Evolutionary conservation across 768 basidiomycete genomes (phyloP), one percentile per base, ranked within the genome.

Genomic region (Russula brevipes): DNA sequence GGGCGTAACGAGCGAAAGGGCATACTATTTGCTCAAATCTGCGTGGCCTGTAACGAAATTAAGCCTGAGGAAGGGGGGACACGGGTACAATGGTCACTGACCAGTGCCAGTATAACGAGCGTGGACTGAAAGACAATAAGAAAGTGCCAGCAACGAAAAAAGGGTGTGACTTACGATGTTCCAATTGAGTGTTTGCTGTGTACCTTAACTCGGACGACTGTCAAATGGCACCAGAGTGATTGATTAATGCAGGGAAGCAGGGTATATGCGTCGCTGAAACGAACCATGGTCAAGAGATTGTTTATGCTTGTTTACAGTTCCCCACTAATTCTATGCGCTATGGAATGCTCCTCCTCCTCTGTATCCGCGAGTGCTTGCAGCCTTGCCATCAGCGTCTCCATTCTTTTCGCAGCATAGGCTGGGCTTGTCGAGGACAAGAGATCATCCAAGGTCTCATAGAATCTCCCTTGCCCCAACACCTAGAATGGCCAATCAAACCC

Each of bases 101-200:
- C 91, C 94, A 44, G 96, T 99, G 47, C 96, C 96, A 31, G 93
- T 94, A 73, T 97, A 97, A 60, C 95, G 84, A 69, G 95, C 92
- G 73, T 98, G 95, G 66, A 98, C 94, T 97, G 66, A 30, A 62
- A 38, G 66, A 60, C 62, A 65, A 65, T 68, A 53, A 64, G 51
- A 70, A 49, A 63, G 60, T 38, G 50, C 42, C 45, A 39, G 60
- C 53, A 41, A 54, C 33, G 59, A 57, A 30, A 33, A 14, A 12
- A 54, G 54, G n/a, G 33, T 35, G 35, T 36, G 17, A 82, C 93
- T 74, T 70, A 96, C 95, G 78, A 76, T 97, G 94, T 74, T 97
- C 94, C 33, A 95, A 76, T 74, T 98, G 95, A 12, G 95, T 95
- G 73, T 96, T 98, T 16, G 93, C 94, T 0, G 95, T 98, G 72